phyloP scores from a whole-genome alignment of 75 land plant species.

The Cupressus sempervirens region DNA sequence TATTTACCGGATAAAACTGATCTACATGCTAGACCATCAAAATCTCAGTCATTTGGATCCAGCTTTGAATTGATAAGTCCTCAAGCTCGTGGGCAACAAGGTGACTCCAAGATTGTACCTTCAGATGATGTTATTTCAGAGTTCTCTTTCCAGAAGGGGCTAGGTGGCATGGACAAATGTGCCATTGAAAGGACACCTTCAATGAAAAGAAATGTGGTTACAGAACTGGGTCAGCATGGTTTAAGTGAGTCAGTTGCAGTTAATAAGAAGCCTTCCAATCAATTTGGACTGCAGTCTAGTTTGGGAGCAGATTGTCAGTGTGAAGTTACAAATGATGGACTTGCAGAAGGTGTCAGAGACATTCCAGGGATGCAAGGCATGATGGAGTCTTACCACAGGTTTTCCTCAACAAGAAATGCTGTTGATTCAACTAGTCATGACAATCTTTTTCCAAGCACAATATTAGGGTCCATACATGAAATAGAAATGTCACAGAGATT shows the following conservation, averaged over 20 bases:
- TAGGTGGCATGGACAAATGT: not conserved
- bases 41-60: not conserved
- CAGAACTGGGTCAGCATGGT: not conserved
- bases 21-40: not conserved
- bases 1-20: not conserved
- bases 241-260: not conserved
- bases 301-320: slow-evolving; percentile 3
- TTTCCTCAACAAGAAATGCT: not conserved
- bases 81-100: not conserved
- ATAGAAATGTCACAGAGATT: not conserved
- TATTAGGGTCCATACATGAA: not conserved
- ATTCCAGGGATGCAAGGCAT: not conserved
- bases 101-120: not conserved
- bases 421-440: not conserved
- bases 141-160: slow-evolving; percentile 1
- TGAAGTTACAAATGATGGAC: not conserved
- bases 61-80: slow-evolving; percentile 3
- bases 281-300: not conserved
- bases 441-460: not conserved
- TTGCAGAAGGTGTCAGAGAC: not conserved
- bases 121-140: not conserved
- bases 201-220: slow-evolving; percentile 2
- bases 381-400: not conserved
- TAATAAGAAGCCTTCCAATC: not conserved
- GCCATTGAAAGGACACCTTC: not conserved